These are phyloP conservation scores for Solidago caesia DNA, from an alignment of 129 eudicot genomes.

Conservation along the genomic window DNA sequence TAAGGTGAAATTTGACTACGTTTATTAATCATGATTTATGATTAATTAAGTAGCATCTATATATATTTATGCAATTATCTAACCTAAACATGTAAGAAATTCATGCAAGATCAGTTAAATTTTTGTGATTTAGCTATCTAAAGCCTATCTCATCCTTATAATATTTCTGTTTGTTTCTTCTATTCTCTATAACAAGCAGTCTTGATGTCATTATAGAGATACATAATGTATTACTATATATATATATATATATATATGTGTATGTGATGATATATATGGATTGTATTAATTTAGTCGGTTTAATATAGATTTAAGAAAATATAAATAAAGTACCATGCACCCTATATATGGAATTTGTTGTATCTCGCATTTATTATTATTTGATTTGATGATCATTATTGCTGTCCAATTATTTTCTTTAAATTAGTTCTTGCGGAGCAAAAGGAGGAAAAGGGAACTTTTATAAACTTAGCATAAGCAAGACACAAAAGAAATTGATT, in stretches of 20 bases:
- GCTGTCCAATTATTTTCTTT: neutral
- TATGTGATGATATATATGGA: neutral
- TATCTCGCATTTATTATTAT: neutral
- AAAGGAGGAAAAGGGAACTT: neutral
- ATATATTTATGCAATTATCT: constrained; percentile 18
- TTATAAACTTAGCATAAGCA: no score
- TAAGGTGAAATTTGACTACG: constrained; percentile 28
- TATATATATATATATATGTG: neutral
- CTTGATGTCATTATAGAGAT: neutral
- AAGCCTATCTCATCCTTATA: neutral
- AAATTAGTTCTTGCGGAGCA: neutral
- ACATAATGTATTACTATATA: neutral
- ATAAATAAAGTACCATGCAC: neutral
- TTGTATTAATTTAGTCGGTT: neutral
- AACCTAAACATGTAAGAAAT: constrained; percentile 12
- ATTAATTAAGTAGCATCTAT: constrained; percentile 3
- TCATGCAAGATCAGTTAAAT: neutral
- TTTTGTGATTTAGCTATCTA: neutral
- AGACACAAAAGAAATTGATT: no score
- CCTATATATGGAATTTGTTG: neutral
- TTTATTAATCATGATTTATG: constrained; percentile 19
- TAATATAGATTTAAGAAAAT: neutral
- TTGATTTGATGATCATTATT: neutral
- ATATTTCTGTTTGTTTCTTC: no score
- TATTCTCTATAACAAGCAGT: neutral